Evolutionary conservation across 1,139 yeast genomes (phyloP), one percentile per base, ranked within the genome.

Genomic region (Saccharomyces hybrid): DNA sequence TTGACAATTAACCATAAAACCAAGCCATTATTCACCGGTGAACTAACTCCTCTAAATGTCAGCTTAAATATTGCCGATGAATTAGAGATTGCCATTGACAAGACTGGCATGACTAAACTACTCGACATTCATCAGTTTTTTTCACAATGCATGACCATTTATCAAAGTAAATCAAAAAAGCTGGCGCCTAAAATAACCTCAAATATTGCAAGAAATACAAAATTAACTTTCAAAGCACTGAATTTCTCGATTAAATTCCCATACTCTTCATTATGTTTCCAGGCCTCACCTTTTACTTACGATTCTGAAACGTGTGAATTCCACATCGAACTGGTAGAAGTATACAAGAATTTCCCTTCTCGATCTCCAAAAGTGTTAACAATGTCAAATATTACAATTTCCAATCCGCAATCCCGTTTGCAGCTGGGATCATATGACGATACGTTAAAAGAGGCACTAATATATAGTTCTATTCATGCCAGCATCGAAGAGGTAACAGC

Each of bases 401-500:
- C 46, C 5, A 31, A 25, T 2, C 47, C 54, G 11, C 49, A 54
- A 8, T 50, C 56, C 5, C 52, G 55, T 23, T 42, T 57, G 9
- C 57, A 57, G 25, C 19, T 48, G 19, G 34, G 51, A 16, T 55
- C 58, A 5, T 57, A 46, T 31, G 58, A 55, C 38, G 61, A 58
- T 49, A 53, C 31, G 13, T 55, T 51, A 49, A 55, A n/a, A 49
- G 54, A 19, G 6, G 44, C 44, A 5, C 13, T 38, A 9, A 38
- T 38, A 9, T 38, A 38, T 11, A 38, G 44, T 38, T 1, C 44
- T 0, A 2, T 38, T 9, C 44, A 38, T 0, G 38, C 63, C 14
- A 52, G 52, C 2, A 48, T 66, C 29, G 57, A 62, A 5, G 46
- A 29, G 3, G 51, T 67, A 6, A 55, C 51, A 8, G 2, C 65